A percentile compares a stretch with the other conserved stretches of the same genome.
phyloP scores from a whole-genome alignment of 2,329 filamentous ascomycete genomes.

The Penicillium sp. region DNA sequence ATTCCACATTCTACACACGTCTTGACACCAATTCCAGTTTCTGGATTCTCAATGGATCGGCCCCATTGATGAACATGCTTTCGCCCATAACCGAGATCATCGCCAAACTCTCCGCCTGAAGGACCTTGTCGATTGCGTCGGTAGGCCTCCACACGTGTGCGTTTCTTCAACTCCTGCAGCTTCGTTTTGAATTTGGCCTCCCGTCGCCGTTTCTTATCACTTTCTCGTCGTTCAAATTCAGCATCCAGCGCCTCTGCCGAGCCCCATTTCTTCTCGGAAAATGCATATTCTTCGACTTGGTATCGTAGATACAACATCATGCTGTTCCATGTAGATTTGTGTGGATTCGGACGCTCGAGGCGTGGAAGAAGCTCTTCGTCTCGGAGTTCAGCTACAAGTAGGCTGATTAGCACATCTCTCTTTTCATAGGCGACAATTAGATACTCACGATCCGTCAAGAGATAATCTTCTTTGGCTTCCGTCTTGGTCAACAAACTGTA shows the following conservation, averaged over 20 bases:
- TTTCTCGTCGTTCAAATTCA: conserved; percentile 77
- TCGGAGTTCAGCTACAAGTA: conserved; percentile 70
- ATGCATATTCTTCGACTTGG: conserved; percentile 92
- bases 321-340: conserved; percentile 94
- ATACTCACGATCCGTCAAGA: conserved; percentile 82
- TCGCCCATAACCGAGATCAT: conserved; percentile 63
- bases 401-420: conserved; percentile 1
- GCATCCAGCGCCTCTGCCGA: conserved; percentile 78
- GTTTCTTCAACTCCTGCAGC: conserved; percentile 84
- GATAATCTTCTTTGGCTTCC: conserved; percentile 90
- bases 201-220: conserved; percentile 78
- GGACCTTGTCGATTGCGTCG: conserved; percentile 62
- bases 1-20: conserved; percentile 65
- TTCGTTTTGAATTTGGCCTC: conserved; percentile 91
- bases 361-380: conserved; percentile 84
- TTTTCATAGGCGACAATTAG: background rate
- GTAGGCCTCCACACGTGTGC: conserved; percentile 87
- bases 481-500: conserved; percentile 97
- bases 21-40: conserved; percentile 64
- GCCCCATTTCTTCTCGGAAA: conserved; percentile 82
- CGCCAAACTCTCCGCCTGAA: conserved; percentile 64
- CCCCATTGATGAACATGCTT: conserved; percentile 90
- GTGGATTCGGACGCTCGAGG: conserved; percentile 85
- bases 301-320: conserved; percentile 97
- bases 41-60: conserved; percentile 55